Conservation (phyloP, 768 basidiomycete species). For the Auriscalpium microsporum region DNA sequence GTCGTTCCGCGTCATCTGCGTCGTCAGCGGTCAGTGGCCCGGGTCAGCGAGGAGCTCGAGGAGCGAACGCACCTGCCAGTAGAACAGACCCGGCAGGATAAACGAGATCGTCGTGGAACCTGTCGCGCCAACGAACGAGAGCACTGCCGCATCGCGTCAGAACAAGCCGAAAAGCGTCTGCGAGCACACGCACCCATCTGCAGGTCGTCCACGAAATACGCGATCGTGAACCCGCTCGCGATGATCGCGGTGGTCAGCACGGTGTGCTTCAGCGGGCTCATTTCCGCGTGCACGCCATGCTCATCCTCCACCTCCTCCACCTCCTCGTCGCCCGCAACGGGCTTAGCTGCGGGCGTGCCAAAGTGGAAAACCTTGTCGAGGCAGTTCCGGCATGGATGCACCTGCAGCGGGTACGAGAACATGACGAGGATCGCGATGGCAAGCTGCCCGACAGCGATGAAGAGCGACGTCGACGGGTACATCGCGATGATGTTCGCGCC, state of each 20-base stretch:
- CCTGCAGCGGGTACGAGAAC: slow-evolving; percentile 91
- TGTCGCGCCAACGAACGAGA: slow-evolving; percentile 94
- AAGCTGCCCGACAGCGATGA: slow-evolving; percentile 87
- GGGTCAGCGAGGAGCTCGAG: no score
- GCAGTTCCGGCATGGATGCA: slow-evolving; percentile 87
- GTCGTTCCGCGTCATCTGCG: slow-evolving; percentile 64
- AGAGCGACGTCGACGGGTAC: slow-evolving; percentile 84
- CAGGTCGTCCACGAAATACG: slow-evolving; percentile 72
- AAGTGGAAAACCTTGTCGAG: slow-evolving; percentile 81
- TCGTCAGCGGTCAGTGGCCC: no score
- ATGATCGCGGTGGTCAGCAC: slow-evolving; percentile 63
- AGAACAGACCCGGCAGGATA: slow-evolving; percentile 88
- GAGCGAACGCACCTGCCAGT: slow-evolving; percentile 64
- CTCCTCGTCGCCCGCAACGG: slow-evolving; percentile 14
- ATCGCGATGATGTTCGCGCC: slow-evolving; percentile 91
- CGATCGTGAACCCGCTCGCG: slow-evolving; percentile 55
- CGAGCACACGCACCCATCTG: slow-evolving; percentile 50
- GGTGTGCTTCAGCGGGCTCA: slow-evolving; percentile 59
- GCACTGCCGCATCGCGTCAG: slow-evolving; percentile 39
- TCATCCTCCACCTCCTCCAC: slow-evolving; percentile 40
- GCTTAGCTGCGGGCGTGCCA: slow-evolving; percentile 26
- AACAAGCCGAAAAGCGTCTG: not conserved
- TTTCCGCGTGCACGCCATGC: slow-evolving; percentile 52
- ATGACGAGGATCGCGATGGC: slow-evolving; percentile 88
- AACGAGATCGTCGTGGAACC: slow-evolving; percentile 97